Conservation (phyloP, 2,329 filamentous ascomycete genomes). For the Trichoderma breve region DNA sequence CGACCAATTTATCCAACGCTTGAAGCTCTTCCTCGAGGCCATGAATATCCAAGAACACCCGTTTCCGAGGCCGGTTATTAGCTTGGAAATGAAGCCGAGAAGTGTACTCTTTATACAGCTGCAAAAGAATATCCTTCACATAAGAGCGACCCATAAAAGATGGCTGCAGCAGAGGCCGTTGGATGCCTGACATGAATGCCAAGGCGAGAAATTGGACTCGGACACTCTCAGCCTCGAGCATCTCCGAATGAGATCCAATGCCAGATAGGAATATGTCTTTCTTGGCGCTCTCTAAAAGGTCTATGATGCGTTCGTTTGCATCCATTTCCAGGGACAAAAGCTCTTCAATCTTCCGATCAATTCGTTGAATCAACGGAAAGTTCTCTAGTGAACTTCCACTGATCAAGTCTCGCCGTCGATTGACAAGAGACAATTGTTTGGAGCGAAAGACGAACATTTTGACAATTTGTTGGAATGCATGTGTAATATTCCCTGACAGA, state of each 20-base stretch:
- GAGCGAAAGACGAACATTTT: neutral
- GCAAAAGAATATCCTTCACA: neutral
- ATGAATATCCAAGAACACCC: constrained; percentile 22
- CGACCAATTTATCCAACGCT: constrained; percentile 21
- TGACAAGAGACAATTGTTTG: neutral
- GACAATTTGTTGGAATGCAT: neutral
- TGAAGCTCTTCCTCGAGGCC: constrained; percentile 25
- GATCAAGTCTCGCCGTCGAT: neutral
- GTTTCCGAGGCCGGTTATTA: neutral
- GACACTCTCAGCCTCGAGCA: neutral
- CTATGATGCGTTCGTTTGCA: neutral
- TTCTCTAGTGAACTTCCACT: neutral
- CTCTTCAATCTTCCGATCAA: neutral
- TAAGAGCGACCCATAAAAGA: neutral
- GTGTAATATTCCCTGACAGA: neutral
- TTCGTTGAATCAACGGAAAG: neutral
- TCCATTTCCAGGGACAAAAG: neutral
- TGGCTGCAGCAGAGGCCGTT: neutral
- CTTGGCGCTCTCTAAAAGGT: neutral
- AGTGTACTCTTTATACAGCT: neutral
- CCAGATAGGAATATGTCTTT: neutral
- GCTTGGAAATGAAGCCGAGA: constrained; percentile 8
- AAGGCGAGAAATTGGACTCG: neutral
- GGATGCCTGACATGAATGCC: neutral
- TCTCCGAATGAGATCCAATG: neutral